Evolutionary conservation across 345 rosid species (phyloP), one percentile per base, ranked within the genome.

Genomic region (Capsella bursapastoris): DNA sequence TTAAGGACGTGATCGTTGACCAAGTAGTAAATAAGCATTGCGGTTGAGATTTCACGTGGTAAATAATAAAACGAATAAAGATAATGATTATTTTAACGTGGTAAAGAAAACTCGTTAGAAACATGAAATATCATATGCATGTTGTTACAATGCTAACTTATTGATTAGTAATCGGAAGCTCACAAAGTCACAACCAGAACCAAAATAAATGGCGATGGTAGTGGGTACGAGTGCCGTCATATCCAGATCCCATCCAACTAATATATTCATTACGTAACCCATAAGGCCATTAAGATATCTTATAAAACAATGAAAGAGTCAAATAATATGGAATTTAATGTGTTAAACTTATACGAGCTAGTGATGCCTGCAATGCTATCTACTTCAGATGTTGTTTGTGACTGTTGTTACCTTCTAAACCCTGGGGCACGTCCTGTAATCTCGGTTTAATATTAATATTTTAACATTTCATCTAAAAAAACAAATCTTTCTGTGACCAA

Each of bases 341-440:
- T 61, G 67, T n/a, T 16, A 11, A 1, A 22, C 25, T 22, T 22
- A 34, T 6, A 34, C 7, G 7, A 60, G 10, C 43, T 29, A 50
- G 49, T 62, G 68, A 71, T 71, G 61, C 52, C 9, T 51, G 76
- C 52, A 62, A 22, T 22, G 34, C 53, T 61, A 61, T 71, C 52
- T 71, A 71, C 75, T 61, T 61, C 61, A 50, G 60, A 50, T 50
- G 16, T 53, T 34, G 37, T 22, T 22, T 31, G 68, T 52, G 53
- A 62, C 32, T 11, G 25, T 12, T 71, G 41, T 22, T 22, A 22
- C 61, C 68, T 71, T 61, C 68, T 3, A 50, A 37, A 49, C 4
- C 25, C 34, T 51, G 68, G 53, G 50, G 45, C 68, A 71, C 62
- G 38, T 61, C 68, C 34, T 10, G 27, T 31, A 38, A 49, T 71